Evolutionary conservation across 768 basidiomycete species (phyloP).

Genomic region (Rhodotorula diobovata): DNA sequence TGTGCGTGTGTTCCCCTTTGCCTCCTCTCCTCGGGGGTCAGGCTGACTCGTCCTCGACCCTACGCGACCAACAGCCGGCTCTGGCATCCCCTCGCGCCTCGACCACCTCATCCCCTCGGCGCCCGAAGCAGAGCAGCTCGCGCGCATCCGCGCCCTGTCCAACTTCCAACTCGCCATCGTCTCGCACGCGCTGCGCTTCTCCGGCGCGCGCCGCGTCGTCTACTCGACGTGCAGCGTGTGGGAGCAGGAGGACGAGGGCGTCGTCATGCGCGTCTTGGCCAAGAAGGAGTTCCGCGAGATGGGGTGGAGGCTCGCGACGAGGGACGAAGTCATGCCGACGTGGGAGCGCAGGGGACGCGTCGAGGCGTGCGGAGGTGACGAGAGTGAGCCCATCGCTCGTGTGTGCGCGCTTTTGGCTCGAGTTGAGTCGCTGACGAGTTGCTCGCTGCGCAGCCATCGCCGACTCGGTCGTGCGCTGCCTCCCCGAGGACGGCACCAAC

Average conservation of each 20-base stretch:
- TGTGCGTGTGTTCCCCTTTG: conserved; percentile 55
- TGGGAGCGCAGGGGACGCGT: conserved; percentile 77
- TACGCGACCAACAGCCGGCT: conserved; percentile 28
- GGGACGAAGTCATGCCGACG: conserved; percentile 63
- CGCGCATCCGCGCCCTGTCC: conserved; percentile 75
- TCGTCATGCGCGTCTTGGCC: conserved; percentile 65
- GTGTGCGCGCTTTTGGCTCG: background rate
- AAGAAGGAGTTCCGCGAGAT: conserved; percentile 63
- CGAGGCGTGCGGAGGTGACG: conserved; percentile 57
- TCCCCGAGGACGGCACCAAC: conserved; percentile 74
- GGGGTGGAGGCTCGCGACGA: conserved; percentile 66
- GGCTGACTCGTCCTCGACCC: conserved; percentile 48
- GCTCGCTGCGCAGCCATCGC: conserved; percentile 54
- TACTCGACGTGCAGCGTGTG: conserved; percentile 98
- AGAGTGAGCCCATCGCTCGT: conserved; percentile 23
- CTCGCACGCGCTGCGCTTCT: conserved; percentile 90
- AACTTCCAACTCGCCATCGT: conserved; percentile 87
- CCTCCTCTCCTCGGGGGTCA: conserved; percentile 58
- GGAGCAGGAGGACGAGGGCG: conserved; percentile 85
- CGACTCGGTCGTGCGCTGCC: conserved; percentile 47
- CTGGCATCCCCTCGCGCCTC: conserved; percentile 46
- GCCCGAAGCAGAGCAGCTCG: conserved; percentile 49
- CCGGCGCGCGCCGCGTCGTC: conserved; percentile 70
- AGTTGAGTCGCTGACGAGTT: too few relatives aligned
- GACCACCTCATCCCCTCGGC: conserved; percentile 55